These are phyloP conservation scores for Linum usitatissimum DNA, from an alignment of 345 rosid genomes.

Conservation along the genomic window DNA sequence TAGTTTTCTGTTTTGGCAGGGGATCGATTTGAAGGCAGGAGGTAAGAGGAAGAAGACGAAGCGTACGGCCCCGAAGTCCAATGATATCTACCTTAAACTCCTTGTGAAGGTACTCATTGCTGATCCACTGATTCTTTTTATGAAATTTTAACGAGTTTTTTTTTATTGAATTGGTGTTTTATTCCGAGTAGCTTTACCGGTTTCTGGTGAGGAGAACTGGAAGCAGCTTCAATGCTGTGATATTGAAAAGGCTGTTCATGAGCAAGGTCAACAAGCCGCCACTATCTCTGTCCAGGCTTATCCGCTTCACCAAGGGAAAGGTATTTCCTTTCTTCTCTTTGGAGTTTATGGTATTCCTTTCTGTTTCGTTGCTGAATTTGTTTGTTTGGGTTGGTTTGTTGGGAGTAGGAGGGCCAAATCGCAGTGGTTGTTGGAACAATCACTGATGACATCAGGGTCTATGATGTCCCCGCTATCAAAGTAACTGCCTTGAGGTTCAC, in stretches of 20 bases:
- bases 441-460: neutral
- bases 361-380: neutral
- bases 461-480: neutral
- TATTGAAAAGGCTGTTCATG: conserved; percentile 5
- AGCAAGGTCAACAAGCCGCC: conserved; percentile 5
- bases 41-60: conserved; percentile 7
- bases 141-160: neutral
- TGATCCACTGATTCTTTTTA: neutral
- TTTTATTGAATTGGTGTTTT: neutral
- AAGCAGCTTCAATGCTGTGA: neutral
- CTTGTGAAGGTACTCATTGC: conserved; percentile 1
- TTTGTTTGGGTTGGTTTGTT: neutral
- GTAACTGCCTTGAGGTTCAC: conserved; percentile 4
- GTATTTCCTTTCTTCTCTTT: neutral
- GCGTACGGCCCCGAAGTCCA: neutral
- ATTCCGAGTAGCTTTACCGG: neutral
- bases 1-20: neutral
- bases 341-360: neutral
- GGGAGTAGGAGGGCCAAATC: neutral
- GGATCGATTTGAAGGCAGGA: conserved; percentile 5
- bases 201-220: conserved; percentile 6
- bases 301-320: conserved; percentile 1
- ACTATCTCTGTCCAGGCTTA: conserved; percentile 4
- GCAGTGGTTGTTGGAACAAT: conserved; percentile 1
- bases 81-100: conserved; percentile 6